Evolutionary conservation across 139 green algal species (phyloP).

Genomic region (Zygnema circumcarinatum): DNA sequence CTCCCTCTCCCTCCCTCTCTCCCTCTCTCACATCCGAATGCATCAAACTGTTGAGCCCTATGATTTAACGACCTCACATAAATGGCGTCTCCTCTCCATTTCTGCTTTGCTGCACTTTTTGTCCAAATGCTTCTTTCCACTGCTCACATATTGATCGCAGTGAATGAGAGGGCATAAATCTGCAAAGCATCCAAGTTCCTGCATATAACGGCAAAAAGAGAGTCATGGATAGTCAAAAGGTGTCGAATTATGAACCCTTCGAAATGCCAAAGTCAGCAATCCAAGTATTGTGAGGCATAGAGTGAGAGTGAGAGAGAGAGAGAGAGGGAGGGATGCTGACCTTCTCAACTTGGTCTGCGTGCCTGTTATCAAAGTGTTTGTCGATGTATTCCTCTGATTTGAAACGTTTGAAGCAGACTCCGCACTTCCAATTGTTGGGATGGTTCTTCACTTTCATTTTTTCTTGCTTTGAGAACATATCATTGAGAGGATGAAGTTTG

Average conservation of each 20-base stretch:
- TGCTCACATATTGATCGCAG: neutral
- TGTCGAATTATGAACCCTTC: too few relatives aligned
- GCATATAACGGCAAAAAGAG: too few relatives aligned
- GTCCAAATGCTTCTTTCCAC: neutral
- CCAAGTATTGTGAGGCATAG: too few relatives aligned
- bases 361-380: slow-evolving; percentile 42
- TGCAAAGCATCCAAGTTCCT: neutral
- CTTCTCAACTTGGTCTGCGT: neutral
- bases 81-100: neutral
- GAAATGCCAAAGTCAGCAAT: too few relatives aligned
- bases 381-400: slow-evolving; percentile 32
- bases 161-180: neutral
- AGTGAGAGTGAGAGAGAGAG: too few relatives aligned
- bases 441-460: neutral
- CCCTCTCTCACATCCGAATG: too few relatives aligned
- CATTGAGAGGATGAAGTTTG: neutral
- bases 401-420: slow-evolving; percentile 26
- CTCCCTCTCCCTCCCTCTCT: too few relatives aligned
- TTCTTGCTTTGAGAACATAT: slow-evolving; percentile 17
- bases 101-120: neutral
- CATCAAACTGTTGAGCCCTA: too few relatives aligned
- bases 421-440: slow-evolving; percentile 13
- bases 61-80: neutral
- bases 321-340: too few relatives aligned
- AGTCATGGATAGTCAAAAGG: too few relatives aligned